Evolutionary conservation across 2,329 filamentous ascomycete genomes (phyloP).

Genomic region (Claviceps quebecensis): DNA sequence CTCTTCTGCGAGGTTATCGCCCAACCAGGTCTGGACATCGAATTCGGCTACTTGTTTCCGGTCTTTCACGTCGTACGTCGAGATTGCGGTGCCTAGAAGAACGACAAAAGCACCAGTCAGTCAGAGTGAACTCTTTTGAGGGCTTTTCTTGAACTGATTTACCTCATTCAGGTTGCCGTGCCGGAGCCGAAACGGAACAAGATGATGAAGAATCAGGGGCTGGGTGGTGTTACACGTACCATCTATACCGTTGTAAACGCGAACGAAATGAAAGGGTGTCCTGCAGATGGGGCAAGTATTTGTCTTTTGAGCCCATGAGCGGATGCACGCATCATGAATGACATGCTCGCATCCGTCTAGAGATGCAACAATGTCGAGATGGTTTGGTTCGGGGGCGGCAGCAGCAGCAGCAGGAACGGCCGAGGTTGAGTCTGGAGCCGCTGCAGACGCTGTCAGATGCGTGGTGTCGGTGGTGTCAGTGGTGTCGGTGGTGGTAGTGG

Average conservation of each 20-base stretch:
- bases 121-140: not conserved
- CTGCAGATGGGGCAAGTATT: constrained; percentile 98
- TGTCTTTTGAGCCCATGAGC: constrained; percentile 88
- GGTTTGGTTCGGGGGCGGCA: constrained; percentile 16
- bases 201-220: constrained; percentile 4
- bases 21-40: constrained; percentile 59
- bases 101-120: not conserved
- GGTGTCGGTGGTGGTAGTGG: not conserved
- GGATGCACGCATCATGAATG: constrained; percentile 82
- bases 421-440: constrained; percentile 10
- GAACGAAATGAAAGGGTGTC: constrained; percentile 77
- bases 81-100: constrained; percentile 36
- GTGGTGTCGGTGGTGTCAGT: constrained; percentile 11
- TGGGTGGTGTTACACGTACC: constrained; percentile 40
- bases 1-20: constrained; percentile 54
- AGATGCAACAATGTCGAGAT: constrained; percentile 37
- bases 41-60: constrained; percentile 85
- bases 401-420: constrained; percentile 3
- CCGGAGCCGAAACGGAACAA: not conserved
- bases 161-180: not conserved
- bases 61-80: constrained; percentile 55
- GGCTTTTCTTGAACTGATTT: not conserved
- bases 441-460: constrained; percentile 4
- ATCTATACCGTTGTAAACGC: constrained; percentile 66
- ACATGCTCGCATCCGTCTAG: constrained; percentile 75